Base-by-base conservation (phyloP, 495 filamentous ascomycete species). In the Rhypophila decipiens region DNA sequence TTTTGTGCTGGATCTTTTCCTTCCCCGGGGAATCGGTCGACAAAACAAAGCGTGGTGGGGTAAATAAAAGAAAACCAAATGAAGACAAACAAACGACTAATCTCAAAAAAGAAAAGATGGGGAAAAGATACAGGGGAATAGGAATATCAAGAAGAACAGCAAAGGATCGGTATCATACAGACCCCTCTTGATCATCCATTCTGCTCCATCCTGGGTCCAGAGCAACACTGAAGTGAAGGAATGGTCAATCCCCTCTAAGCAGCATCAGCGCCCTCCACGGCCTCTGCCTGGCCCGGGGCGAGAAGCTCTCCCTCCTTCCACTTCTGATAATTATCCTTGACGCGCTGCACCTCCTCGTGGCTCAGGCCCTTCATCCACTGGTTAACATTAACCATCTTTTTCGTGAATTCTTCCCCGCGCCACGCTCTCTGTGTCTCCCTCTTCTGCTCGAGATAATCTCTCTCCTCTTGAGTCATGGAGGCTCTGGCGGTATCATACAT, bases 331-430 rank as follows among this genome's bases (percentile, higher is more conserved):
- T 74, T 74, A 51, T 79, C 71, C 50, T 87, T 88, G 17, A 71
- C 73, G 51, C 77, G 76, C 47, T 88, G 80, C 33, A 90, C 86
- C 42, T 86, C 75, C 40, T 86, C 85, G 46, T 80, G 80, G 62
- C 75, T 81, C 37, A 85, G 60, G 10, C 75, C 81, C 52, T 82
- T 82, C 69, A 90, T 88, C 84, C 86, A 91, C 22, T 63, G 64
- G 43, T 83, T 85, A 60, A 88, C 89, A 55, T 81, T 80, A 17
- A 89, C 72, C 47, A 88, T 77, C 62, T 82, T 82, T 65, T 91
- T 85, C 49, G 73, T 73, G 61, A 86, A 83, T 47, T 71, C 69
- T 47, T 86, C 78, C 8, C 69, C 75, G 20, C 82, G 74, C 41
- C 78, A 64, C 51, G 84, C 76, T 35, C 66, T 75, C 13, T 78